Evolutionary conservation across 108 stramenopile genomes (phyloP).

Genomic region (Seminavis robusta): DNA sequence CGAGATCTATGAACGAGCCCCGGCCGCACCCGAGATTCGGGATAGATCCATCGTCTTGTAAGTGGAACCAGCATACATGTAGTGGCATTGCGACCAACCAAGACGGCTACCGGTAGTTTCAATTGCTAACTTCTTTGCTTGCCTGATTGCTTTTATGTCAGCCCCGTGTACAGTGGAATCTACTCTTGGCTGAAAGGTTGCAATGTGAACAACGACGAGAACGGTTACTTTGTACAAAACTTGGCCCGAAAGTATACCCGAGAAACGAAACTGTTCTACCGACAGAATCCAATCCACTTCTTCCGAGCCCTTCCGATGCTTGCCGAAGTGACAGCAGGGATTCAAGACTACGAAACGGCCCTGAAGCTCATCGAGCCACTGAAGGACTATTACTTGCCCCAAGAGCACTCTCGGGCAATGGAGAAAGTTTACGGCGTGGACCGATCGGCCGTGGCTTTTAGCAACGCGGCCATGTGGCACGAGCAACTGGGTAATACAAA

Average conservation of each 20-base stretch:
- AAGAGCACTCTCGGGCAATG: conserved; percentile 42
- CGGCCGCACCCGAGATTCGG: conserved; percentile 34
- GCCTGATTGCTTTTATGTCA: no score
- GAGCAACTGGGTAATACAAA: conserved; percentile 23
- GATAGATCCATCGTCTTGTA: no score
- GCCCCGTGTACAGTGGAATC: conserved; percentile 52
- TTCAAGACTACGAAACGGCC: conserved; percentile 41
- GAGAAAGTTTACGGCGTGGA: conserved; percentile 53
- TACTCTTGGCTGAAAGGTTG: conserved; percentile 45
- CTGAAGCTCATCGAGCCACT: conserved; percentile 5
- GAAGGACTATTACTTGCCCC: conserved; percentile 9
- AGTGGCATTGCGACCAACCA: no score
- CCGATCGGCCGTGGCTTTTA: conserved; percentile 40
- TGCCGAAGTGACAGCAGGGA: conserved; percentile 37
- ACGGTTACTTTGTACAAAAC: conserved; percentile 30
- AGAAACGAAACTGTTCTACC: conserved; percentile 41
- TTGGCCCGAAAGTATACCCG: conserved; percentile 39
- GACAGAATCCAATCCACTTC: conserved; percentile 51
- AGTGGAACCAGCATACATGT: no score
- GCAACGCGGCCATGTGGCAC: conserved; percentile 36
- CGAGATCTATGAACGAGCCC: conserved; percentile 3
- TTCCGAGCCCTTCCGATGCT: conserved; percentile 55
- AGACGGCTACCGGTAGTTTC: no score
- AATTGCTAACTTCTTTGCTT: no score
- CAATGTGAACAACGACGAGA: conserved; percentile 25